A percentile compares a stretch with the other conserved stretches of the same genome.
These are phyloP conservation scores for Fusarium tupiense DNA, from an alignment of 2,329 filamentous ascomycete genomes.

Conservation along the genomic window DNA sequence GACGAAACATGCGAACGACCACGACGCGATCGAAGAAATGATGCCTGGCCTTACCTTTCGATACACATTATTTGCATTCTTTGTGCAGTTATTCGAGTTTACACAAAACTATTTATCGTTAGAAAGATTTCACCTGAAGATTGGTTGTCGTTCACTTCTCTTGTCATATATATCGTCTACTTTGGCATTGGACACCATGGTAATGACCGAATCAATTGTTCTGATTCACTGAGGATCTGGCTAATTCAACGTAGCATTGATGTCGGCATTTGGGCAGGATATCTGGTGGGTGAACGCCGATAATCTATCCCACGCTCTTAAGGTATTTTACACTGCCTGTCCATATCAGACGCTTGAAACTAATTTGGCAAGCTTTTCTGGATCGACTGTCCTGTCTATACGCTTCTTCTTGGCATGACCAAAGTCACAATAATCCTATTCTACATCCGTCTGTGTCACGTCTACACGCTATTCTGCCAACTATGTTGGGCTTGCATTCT, in stretches of 20 bases:
- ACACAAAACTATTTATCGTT: slow-evolving; percentile 4
- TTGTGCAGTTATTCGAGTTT: slow-evolving; percentile 3
- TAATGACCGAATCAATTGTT: neutral
- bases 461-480: slow-evolving; percentile 5
- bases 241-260: neutral
- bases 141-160: neutral
- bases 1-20: slow-evolving; percentile 5
- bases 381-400: slow-evolving; percentile 12
- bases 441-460: slow-evolving; percentile 7
- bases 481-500: neutral
- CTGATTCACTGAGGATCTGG: neutral
- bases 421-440: slow-evolving; percentile 15
- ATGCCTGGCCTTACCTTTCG: slow-evolving; percentile 10
- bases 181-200: slow-evolving; percentile 21
- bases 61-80: slow-evolving; percentile 8
- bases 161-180: neutral
- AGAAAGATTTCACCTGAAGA: slow-evolving; percentile 10
- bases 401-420: neutral
- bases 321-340: neutral
- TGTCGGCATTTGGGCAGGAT: slow-evolving; percentile 16
- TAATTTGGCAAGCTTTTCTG: neutral
- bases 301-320: slow-evolving; percentile 1
- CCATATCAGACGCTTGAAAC: accelerated
- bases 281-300: neutral
- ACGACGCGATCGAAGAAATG: slow-evolving; percentile 1